Percentiles rank a stretch among this genome's conserved stretches.
These are phyloP conservation scores for Ophiostoma sp. DNA, from an alignment of 2,329 filamentous ascomycete genomes.

Conservation along the genomic window DNA sequence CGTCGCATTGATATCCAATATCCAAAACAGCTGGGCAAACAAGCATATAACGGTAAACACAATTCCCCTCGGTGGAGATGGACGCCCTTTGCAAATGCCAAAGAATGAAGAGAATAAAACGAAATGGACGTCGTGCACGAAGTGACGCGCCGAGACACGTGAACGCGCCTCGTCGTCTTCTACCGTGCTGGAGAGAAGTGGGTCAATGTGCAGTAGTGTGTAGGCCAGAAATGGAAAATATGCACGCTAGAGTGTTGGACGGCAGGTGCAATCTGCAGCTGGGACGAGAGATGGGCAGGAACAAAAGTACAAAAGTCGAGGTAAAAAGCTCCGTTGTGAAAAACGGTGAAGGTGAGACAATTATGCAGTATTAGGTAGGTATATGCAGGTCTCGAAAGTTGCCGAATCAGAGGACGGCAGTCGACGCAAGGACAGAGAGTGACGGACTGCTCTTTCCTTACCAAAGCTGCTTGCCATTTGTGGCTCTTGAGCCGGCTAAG, in stretches of 20 bases:
- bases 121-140: neutral
- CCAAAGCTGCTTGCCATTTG: slow-evolving; percentile 8
- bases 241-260: neutral
- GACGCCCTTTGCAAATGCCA: neutral
- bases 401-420: neutral
- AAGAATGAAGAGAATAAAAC: neutral
- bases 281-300: neutral
- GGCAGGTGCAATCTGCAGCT: slow-evolving; percentile 13
- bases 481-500: slow-evolving; percentile 14
- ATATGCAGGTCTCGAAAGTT: neutral
- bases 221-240: neutral
- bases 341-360: neutral
- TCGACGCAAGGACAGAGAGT: slow-evolving; percentile 13
- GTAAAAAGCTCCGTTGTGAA: neutral
- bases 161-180: slow-evolving; percentile 24
- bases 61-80: slow-evolving; percentile 6
- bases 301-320: neutral
- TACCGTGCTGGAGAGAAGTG: slow-evolving; percentile 7
- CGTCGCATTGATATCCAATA: neutral
- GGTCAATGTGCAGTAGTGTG: slow-evolving; percentile 9
- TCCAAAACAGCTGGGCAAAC: neutral
- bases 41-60: neutral
- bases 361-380: neutral
- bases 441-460: slow-evolving; percentile 17
- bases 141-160: slow-evolving; percentile 28